Percentiles rank a stretch among this genome's conserved stretches.
These are phyloP conservation scores for Bipolaris victoriae DNA, from an alignment of 2,329 filamentous ascomycete species.

Conservation along the genomic window DNA sequence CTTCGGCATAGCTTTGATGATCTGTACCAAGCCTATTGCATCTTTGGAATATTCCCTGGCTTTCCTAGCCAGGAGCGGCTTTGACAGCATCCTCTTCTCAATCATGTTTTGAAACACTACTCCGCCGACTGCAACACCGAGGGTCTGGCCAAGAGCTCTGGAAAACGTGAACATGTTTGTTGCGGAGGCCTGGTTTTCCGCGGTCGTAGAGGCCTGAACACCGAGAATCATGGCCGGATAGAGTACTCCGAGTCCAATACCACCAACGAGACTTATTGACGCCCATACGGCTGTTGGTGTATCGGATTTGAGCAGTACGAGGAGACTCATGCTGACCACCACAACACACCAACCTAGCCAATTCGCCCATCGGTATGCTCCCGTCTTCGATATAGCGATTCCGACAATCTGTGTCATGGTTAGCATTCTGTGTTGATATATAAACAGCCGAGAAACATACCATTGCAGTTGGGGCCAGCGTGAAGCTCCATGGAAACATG, in stretches of 20 bases:
- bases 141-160: neutral
- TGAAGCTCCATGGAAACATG: neutral
- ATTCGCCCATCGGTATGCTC: neutral
- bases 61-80: too few species aligned
- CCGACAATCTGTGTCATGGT: neutral
- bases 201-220: neutral
- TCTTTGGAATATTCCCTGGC: too few species aligned
- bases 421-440: neutral
- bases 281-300: neutral
- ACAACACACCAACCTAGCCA: neutral
- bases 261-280: neutral
- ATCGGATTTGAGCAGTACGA: neutral
- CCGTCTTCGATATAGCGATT: neutral
- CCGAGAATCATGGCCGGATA: neutral
- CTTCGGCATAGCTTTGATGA: too few species aligned
- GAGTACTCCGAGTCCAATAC: neutral
- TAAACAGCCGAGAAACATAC: neutral
- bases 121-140: neutral
- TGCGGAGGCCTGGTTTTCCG: neutral
- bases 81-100: too few species aligned
- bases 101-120: neutral
- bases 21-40: too few species aligned
- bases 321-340: neutral
- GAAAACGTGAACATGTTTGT: neutral
- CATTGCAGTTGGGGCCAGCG: neutral